These are phyloP conservation scores for Talaromyces pinophilus DNA, from an alignment of 2,329 filamentous ascomycete species.

Conservation along the genomic window DNA sequence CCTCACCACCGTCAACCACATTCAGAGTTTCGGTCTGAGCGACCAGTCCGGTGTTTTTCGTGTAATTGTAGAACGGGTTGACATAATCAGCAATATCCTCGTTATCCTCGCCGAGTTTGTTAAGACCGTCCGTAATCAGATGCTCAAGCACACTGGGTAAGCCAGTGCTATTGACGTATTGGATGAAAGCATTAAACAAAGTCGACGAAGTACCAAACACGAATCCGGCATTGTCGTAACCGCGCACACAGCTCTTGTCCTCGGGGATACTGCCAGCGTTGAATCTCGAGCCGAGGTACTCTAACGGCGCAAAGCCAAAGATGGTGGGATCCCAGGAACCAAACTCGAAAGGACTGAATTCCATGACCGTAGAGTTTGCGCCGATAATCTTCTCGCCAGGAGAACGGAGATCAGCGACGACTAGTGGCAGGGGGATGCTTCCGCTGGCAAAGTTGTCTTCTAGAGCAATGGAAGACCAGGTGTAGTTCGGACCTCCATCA, in stretches of 20 bases:
- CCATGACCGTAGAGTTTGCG: conserved; percentile 72
- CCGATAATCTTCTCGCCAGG: conserved; percentile 64
- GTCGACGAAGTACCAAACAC: conserved; percentile 84
- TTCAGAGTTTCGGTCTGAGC: conserved; percentile 59
- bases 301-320: conserved; percentile 68
- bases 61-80: conserved; percentile 73
- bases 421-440: conserved; percentile 69
- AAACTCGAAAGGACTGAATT: conserved; percentile 79
- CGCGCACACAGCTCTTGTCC: conserved; percentile 65
- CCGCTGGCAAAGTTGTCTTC: conserved; percentile 63
- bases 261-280: conserved; percentile 59
- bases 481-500: conserved; percentile 73
- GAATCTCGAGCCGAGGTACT: conserved; percentile 74
- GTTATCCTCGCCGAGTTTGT: conserved; percentile 57
- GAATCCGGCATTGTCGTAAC: conserved; percentile 80
- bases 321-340: conserved; percentile 74
- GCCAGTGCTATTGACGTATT: conserved; percentile 61
- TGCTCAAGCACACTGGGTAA: conserved; percentile 54
- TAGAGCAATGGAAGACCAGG: conserved; percentile 76
- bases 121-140: conserved; percentile 56
- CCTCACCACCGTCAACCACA: conserved; percentile 76
- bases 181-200: conserved; percentile 77
- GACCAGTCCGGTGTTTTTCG: conserved; percentile 60
- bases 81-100: conserved; percentile 77
- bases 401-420: conserved; percentile 68